Evolutionary conservation across 108 stramenopile species (phyloP).

Genomic region (Discostella pseudostelligera): DNA sequence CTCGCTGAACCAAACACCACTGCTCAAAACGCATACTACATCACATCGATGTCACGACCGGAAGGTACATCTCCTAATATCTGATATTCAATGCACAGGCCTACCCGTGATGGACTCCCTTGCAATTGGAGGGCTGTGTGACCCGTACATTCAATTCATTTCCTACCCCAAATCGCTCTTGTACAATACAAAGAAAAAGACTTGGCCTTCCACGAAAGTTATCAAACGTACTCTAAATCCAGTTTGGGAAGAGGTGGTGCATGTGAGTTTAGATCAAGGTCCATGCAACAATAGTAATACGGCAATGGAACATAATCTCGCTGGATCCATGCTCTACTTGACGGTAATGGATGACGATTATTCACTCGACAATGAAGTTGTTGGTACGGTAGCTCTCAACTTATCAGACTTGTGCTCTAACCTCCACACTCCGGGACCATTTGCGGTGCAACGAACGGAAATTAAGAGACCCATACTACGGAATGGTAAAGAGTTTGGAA

Average conservation of each 20-base stretch:
- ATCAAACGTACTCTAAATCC: slow-evolving; percentile 35
- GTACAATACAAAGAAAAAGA: slow-evolving; percentile 12
- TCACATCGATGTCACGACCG: slow-evolving; percentile 2
- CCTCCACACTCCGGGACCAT: slow-evolving; percentile 2
- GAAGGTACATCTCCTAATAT: slow-evolving; percentile 45
- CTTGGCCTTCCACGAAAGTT: slow-evolving; percentile 38
- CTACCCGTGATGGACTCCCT: slow-evolving; percentile 54
- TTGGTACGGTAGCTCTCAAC: slow-evolving; percentile 57
- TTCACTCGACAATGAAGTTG: slow-evolving; percentile 48
- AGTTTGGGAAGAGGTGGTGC: slow-evolving; percentile 41
- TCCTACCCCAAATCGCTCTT: slow-evolving; percentile 47
- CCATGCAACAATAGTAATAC: slow-evolving; percentile 7
- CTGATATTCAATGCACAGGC: slow-evolving; percentile 54
- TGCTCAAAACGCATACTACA: too few species aligned
- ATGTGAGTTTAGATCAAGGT: slow-evolving; percentile 45
- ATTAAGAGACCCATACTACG: slow-evolving; percentile 32
- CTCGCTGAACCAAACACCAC: background rate
- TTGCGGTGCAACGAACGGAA: slow-evolving; percentile 18
- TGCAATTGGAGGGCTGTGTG: slow-evolving; percentile 46
- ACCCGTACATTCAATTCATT: slow-evolving; percentile 63
- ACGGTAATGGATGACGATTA: slow-evolving; percentile 59
- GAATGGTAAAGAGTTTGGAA: slow-evolving; percentile 42
- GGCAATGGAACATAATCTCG: slow-evolving; percentile 7
- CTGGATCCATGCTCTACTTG: slow-evolving; percentile 51
- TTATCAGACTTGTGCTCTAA: slow-evolving; percentile 41